Base-by-base conservation (phyloP, 352 stramenopile species). In the Pythium diclinum region DNA sequence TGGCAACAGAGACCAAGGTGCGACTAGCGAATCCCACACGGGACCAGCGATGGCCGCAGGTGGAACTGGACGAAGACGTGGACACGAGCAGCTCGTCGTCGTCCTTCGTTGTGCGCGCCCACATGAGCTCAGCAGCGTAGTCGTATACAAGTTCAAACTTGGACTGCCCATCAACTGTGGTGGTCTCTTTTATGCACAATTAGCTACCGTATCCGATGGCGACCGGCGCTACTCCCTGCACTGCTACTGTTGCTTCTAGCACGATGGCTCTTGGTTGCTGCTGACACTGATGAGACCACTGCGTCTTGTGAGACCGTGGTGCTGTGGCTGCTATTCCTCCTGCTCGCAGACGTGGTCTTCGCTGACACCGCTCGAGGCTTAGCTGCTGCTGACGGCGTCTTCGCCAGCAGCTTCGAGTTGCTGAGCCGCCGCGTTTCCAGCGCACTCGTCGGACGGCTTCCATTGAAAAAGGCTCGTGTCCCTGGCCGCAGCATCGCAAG, bases 51-150 rank as follows among this genome's bases (percentile, higher is more conserved):
- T 23, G 10, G n/a, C 30, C 52, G 14, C 61, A 47, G 1, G 53
- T 33, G 10, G 52, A 61, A 17, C 32, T 60, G 8, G 54, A 62
- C 10, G 61, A 62, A 4, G 44, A 58, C 7, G 17, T 14, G 9
- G 25, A 47, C 1, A 47, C 61, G 6, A 68, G 34, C 56, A 36
- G 47, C 25, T 36, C 47, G 5, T 55, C 47, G 42, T 55, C 47
- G 32, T 56, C 60, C 28, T 56, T 38, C 56, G 56, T 56, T 19
- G 59, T 56, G 8, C 56, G 49, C 6, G 47, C 48, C 28, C 63
- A 69, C 56, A 69, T 69, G 63, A 69, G 63, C 38, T 64, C 63
- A 10, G 63, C 63, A 8, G 63, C 63, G 8, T 69, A 33, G 25
- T 36, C 3, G 55, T 28, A 25, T 46, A 13, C 6, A 6, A 6